Conservation (phyloP, 257 asterid species). For the Verbena officinalis region DNA sequence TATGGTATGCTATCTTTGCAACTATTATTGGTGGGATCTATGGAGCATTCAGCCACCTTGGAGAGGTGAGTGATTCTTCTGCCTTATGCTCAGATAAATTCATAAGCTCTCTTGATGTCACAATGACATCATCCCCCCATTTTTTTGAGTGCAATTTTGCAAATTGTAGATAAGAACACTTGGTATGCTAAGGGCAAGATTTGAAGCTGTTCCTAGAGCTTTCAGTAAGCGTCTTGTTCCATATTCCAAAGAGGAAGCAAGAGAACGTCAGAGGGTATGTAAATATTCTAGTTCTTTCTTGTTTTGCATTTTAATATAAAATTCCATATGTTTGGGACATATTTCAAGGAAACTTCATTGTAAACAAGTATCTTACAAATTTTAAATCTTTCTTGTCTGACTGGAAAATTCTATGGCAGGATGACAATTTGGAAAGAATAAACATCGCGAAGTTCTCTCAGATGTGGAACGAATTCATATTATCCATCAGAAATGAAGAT, state of each 20-base stretch:
- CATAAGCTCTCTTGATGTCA: conserved; percentile 5
- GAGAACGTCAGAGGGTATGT: conserved; percentile 52
- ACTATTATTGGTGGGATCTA: conserved; percentile 90
- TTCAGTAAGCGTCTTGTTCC: conserved; percentile 90
- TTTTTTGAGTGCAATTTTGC: conserved; percentile 26
- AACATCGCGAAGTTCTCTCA: conserved; percentile 96
- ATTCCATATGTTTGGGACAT: neutral
- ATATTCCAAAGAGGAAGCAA: conserved; percentile 57
- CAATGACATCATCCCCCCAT: conserved; percentile 6
- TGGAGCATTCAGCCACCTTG: conserved; percentile 99
- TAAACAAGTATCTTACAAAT: conserved; percentile 13
- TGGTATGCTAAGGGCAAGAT: conserved; percentile 97
- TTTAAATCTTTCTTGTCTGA: conserved; percentile 27
- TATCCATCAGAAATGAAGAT: conserved; percentile 92
- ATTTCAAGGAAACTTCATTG: conserved; percentile 10
- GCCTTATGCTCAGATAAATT: conserved; percentile 14
- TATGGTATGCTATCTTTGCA: conserved; percentile 94
- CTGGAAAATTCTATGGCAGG: conserved; percentile 52
- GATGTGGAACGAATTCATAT: conserved; percentile 98
- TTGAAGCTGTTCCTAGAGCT: conserved; percentile 89
- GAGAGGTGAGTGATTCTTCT: conserved; percentile 71
- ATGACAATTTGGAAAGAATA: conserved; percentile 60
- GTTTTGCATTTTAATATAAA: conserved; percentile 1
- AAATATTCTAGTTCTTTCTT: conserved; percentile 19
- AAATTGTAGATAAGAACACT: conserved; percentile 86